Evolutionary conservation across 768 basidiomycete genomes (phyloP).

Genomic region (Termitomyces sp.): DNA sequence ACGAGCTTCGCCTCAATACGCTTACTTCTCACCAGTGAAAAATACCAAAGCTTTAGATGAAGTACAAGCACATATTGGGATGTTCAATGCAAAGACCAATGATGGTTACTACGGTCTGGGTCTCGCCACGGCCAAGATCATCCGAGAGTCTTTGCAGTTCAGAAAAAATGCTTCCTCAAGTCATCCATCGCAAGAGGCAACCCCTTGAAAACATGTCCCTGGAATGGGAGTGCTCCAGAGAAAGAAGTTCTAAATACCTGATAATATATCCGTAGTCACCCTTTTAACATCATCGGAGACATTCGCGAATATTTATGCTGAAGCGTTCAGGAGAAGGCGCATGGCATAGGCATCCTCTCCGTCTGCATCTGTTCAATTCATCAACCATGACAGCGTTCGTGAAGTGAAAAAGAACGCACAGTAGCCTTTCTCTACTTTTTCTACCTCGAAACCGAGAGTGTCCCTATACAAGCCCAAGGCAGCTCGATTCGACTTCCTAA

Average conservation of each 20-base stretch:
- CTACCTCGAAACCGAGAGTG: slow-evolving; percentile 85
- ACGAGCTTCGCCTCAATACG: slow-evolving; percentile 36
- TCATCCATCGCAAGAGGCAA: background rate
- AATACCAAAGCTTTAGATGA: slow-evolving; percentile 74
- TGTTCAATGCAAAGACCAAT: slow-evolving; percentile 79
- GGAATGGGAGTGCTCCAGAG: background rate
- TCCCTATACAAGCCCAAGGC: slow-evolving; percentile 87
- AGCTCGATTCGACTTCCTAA: slow-evolving; percentile 92
- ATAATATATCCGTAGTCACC: slow-evolving; percentile 1
- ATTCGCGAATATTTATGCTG: background rate
- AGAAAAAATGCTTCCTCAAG: slow-evolving; percentile 19
- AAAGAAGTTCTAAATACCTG: background rate
- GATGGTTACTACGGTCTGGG: slow-evolving; percentile 91
- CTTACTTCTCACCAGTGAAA: slow-evolving; percentile 56
- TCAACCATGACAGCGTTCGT: background rate
- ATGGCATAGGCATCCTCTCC: slow-evolving; percentile 95
- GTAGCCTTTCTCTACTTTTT: slow-evolving; percentile 86
- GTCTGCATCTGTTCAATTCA: slow-evolving; percentile 66
- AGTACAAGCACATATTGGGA: slow-evolving; percentile 80
- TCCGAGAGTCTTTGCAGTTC: slow-evolving; percentile 50
- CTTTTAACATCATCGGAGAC: background rate
- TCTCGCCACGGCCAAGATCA: slow-evolving; percentile 53
- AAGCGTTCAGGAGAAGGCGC: slow-evolving; percentile 55
- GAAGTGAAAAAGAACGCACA: slow-evolving; percentile 44
- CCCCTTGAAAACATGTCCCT: background rate